phyloP scores from a whole-genome alignment of 1,284 basidiomycete genomes.

The Coniferiporia sulphurascens region DNA sequence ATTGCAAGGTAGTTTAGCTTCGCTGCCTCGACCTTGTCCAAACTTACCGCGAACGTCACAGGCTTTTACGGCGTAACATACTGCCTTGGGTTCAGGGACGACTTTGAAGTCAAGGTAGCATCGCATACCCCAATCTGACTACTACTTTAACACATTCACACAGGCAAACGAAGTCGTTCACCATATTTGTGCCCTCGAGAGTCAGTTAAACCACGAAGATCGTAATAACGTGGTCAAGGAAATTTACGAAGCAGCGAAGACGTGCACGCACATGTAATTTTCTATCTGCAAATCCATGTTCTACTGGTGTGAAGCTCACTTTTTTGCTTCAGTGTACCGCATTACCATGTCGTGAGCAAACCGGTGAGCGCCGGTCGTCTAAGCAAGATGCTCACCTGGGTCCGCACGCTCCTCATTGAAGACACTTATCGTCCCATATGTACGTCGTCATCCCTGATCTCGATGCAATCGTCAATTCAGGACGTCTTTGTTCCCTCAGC shows the following conservation, averaged over 20 bases:
- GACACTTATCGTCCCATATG: constrained; percentile 50
- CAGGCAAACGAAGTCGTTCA: constrained; percentile 38
- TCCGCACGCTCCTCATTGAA: constrained; percentile 48
- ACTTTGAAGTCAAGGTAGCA: constrained; percentile 41
- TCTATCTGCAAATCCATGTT: not conserved
- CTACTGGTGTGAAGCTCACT: not conserved
- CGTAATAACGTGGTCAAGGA: constrained; percentile 32
- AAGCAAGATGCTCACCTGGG: constrained; percentile 36
- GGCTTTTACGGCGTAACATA: constrained; percentile 62
- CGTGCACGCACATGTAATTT: constrained; percentile 52
- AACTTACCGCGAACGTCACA: constrained; percentile 18
- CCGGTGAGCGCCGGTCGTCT: constrained; percentile 29
- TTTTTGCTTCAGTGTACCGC: constrained; percentile 42
- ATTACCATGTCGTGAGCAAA: constrained; percentile 52
- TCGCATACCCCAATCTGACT: not conserved
- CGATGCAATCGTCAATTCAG: not conserved
- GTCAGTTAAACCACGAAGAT: constrained; percentile 31
- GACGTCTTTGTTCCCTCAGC: constrained; percentile 26
- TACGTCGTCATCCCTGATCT: constrained; percentile 23
- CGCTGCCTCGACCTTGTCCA: not conserved
- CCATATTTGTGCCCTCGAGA: constrained; percentile 45
- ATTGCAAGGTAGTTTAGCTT: constrained; percentile 36
- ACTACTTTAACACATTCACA: not conserved
- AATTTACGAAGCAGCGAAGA: constrained; percentile 38
- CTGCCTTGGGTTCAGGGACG: constrained; percentile 57